Conservation (phyloP, 2,329 filamentous ascomycete genomes). For the Epichloe baconii region DNA sequence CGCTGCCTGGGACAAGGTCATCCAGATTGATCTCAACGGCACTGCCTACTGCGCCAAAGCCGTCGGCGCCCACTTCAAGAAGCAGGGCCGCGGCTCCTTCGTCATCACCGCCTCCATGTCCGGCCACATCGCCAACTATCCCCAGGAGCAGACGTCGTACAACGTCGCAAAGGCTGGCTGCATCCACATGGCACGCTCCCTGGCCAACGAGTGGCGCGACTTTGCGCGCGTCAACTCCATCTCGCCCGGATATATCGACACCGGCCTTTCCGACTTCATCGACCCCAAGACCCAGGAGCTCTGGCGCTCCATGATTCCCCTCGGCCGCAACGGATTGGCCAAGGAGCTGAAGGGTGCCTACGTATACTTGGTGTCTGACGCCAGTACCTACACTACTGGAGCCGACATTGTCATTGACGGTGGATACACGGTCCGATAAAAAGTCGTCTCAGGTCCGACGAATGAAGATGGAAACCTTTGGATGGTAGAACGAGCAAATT, state of each 20-base stretch:
- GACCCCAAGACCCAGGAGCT: constrained; percentile 53
- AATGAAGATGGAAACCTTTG: background rate
- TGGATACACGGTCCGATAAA: constrained; percentile 43
- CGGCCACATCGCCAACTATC: constrained; percentile 57
- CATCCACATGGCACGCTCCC: constrained; percentile 31
- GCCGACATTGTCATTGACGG: constrained; percentile 60
- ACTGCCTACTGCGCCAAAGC: constrained; percentile 56
- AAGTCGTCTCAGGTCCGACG: background rate
- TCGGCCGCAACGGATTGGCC: constrained; percentile 53
- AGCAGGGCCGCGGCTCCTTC: constrained; percentile 50
- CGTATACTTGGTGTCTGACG: constrained; percentile 63
- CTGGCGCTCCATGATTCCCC: constrained; percentile 63
- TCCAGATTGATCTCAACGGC: constrained; percentile 51
- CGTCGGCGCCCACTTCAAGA: constrained; percentile 50
- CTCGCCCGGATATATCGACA: constrained; percentile 56
- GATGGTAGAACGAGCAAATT: too few relatives aligned
- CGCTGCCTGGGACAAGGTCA: constrained; percentile 52
- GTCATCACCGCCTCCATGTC: constrained; percentile 60
- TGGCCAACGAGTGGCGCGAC: constrained; percentile 54
- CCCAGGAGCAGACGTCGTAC: constrained; percentile 55
- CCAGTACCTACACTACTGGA: constrained; percentile 62
- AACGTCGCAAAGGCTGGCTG: constrained; percentile 50
- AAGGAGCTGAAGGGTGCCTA: constrained; percentile 69
- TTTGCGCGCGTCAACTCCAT: constrained; percentile 55
- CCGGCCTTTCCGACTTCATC: constrained; percentile 55